Base-by-base conservation (phyloP, 2,329 filamentous ascomycete genomes). In the Penicillium sp. region DNA sequence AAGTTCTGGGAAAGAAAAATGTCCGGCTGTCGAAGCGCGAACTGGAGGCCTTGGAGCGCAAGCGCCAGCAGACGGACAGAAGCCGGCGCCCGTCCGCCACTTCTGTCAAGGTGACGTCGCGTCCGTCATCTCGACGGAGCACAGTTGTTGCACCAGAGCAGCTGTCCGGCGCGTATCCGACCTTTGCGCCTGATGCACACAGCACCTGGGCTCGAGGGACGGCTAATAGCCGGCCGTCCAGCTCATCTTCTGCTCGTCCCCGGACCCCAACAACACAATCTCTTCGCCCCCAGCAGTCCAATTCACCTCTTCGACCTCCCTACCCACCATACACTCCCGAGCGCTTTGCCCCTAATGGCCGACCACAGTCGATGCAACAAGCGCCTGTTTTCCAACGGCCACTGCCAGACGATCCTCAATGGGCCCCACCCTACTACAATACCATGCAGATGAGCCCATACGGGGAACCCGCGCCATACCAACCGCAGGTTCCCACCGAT, bases 11-110 rank as follows among this genome's bases (percentile, higher is more conserved):
- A 61, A 88, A 87, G 73, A 80, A 82, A 44, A 90, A 95, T 56
- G 90, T 97, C 55, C 89, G 87, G 71, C 82, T 97, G 61, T 91
- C 84, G 65, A 84, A 87, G 68, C 86, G 89, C 53, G 92, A 97
- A 73, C 79, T 96, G 65, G 88, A 87, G 60, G 92, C 91, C 46
- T 81, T 96, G 65, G 88, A 93, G 70, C 84, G 86, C 60, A 84
- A 86, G 71, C 84, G 87, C 57, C 77, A 86, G 66, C 78, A 82
- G 64, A 78, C 79, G 34, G 76, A 77, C 54, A 55, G 50, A n/a
- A 38, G 39, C 25, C 51, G 63, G 38, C 64, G 61, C 31, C 62
- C 61, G 25, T 51, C 67, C 36, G 63, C 62, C 27, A 67, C 66
- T 51, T 59, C 65, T 43, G 53, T 58, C 36, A 60, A 61, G 51